phyloP scores from a whole-genome alignment of 108 stramenopile genomes.

The Skeletonema marinoi region DNA sequence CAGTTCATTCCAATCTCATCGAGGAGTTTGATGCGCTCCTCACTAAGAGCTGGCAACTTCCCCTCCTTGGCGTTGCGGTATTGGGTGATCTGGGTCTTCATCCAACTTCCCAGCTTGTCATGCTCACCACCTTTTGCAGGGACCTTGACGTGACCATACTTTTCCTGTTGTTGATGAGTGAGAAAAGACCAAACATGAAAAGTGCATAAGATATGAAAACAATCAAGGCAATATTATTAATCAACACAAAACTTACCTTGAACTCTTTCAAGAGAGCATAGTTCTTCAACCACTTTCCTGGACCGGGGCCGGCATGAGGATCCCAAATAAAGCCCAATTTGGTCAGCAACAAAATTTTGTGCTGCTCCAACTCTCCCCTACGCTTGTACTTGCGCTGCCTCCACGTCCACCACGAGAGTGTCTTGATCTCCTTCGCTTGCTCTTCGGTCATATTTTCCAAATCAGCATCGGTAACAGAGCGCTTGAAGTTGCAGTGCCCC shows the following conservation, averaged over 20 bases:
- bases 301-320: conserved; percentile 46
- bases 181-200: neutral
- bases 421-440: conserved; percentile 27
- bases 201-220: neutral
- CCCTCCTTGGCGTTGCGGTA: conserved; percentile 39
- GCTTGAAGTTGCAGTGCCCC: conserved; percentile 45
- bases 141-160: conserved; percentile 38
- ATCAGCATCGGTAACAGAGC: conserved; percentile 31
- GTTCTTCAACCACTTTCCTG: conserved; percentile 40
- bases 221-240: neutral
- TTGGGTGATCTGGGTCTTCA: conserved; percentile 44
- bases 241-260: neutral
- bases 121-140: conserved; percentile 27
- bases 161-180: conserved; percentile 15
- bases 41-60: conserved; percentile 19
- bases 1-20: conserved; percentile 39
- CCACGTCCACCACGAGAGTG: conserved; percentile 43
- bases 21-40: conserved; percentile 31
- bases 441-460: conserved; percentile 20
- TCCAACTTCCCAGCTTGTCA: conserved; percentile 38
- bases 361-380: conserved; percentile 34
- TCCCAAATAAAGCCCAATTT: conserved; percentile 32
- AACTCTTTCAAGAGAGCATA: conserved; percentile 32
- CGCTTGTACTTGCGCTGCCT: conserved; percentile 40
- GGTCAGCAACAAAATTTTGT: conserved; percentile 29